Evolutionary conservation across 2,329 filamentous ascomycete genomes (phyloP), one percentile per base, ranked within the genome.

Genomic region (Botrytis fragariae): DNA sequence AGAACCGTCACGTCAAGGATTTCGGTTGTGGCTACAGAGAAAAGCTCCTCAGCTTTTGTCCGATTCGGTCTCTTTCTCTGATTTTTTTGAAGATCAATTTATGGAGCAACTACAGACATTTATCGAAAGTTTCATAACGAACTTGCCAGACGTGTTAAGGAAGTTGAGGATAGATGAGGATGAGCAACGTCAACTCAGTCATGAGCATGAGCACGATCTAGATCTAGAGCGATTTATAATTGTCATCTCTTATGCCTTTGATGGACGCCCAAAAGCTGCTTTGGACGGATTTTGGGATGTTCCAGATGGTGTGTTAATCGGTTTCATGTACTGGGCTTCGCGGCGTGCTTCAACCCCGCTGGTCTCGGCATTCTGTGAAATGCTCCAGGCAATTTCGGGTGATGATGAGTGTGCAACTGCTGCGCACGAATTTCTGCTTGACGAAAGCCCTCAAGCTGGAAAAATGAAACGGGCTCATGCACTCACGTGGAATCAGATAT

Each of bases 261-360:
- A 98, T 79, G 90, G 92, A 44, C 91, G 94, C 51, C 89, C 92
- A 25, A 93, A 97, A 69, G 92, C 94, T 39, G 93, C 95, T 16
- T 90, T 93, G 79, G 78, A 81, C 35, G 92, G 91, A 63, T 98
- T 98, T 78, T 99, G 96, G 96, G 88, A 89, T 45, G 95, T 98
- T 80, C 90, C 92, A 2, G 96, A 99, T 79, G 94, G 94, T 80
- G 97, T 98, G 77, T 85, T 99, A 45, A 93, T 95, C 75, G 96
- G 96, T 0, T 99, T 99, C 81, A 87, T 99, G 81, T 93, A 97
- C 76, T 99, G 96, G 96, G 93, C 95, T n/a, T 97, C 96, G 5
- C 92, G 94, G 77, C 88, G 96, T 78, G 94, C 97, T 74, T 97
- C 97, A 0, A 98, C 97, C 0, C 96, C 96, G n/a, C 88, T 97